Evolutionary conservation across 805 yeast genomes (phyloP).

Genomic region (Yarrowia keelungensis): DNA sequence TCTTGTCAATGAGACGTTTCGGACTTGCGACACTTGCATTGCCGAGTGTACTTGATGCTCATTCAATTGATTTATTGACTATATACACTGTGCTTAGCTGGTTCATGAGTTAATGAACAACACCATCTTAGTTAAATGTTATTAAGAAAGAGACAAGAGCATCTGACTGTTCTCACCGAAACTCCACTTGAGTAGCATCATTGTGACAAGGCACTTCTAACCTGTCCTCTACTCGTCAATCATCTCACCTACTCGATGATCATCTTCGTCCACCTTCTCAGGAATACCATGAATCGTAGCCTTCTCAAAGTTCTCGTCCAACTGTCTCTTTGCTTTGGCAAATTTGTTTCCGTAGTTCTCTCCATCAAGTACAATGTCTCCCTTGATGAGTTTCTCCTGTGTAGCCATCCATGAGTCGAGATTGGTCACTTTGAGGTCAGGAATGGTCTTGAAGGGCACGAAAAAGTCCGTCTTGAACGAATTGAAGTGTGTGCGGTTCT

Average conservation of each 20-base stretch:
- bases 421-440: constrained; percentile 51
- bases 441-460: constrained; percentile 60
- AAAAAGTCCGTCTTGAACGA: constrained; percentile 74
- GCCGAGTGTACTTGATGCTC: too few species aligned
- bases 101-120: too few species aligned
- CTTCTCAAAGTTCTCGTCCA: constrained; percentile 49
- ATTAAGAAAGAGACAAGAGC: too few species aligned
- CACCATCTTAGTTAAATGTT: too few species aligned
- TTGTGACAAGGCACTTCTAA: too few species aligned
- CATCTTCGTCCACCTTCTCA: constrained; percentile 19
- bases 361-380: constrained; percentile 54
- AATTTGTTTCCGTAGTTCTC: constrained; percentile 55
- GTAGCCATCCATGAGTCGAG: constrained; percentile 52
- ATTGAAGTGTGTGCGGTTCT: constrained; percentile 70
- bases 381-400: constrained; percentile 51
- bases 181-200: too few species aligned
- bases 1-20: too few species aligned
- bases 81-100: too few species aligned
- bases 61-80: too few species aligned
- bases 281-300: background rate
- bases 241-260: constrained; percentile 1
- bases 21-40: too few species aligned
- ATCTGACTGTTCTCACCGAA: too few species aligned
- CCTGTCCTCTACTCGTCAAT: too few species aligned
- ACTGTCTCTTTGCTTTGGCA: constrained; percentile 54